Evolutionary conservation across 2,329 filamentous ascomycete genomes (phyloP), one percentile per base, ranked within the genome.

Genomic region (Apiospora sp.): DNA sequence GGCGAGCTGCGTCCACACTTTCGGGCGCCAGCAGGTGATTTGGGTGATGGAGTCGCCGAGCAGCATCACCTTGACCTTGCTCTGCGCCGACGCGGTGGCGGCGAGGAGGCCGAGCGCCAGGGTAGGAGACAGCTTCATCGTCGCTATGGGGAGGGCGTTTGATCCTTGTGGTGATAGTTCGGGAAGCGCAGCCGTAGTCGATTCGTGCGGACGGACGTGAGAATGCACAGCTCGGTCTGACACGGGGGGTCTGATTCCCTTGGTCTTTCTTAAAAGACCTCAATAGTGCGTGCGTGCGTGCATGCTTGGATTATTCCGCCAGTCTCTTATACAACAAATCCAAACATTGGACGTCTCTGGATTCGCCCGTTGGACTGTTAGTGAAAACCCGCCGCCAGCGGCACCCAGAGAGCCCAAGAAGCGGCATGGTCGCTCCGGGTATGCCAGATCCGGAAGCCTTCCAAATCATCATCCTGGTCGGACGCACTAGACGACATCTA

Each of bases 1-100:
- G 37, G 78, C 78, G 8, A 86, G 79, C 72, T 79, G 77, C 71
- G 83, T 79, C 84, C 84, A 86, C 12, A 86, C 78, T 27, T 82
- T 73, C 16, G 83, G 78, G 8, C 84, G 79, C 84, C 84, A 86
- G 78, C 85, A 86, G 61, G 82, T 84, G 70, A 85, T 83, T 73
- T 85, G 84, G 1, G 84, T 86, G 76, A 86, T 85, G 73, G 80
- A 83, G 76, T 86, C 84, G 7, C 84, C 84, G 19, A 86, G 79
- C 6, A 82, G 83, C 83, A 84, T 82, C 83, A 41, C n/a, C 10
- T 51, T 70, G 68, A 70, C 48, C 34, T 70, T 70, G 68, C 44
- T 27, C n/a, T 70, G 68, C 68, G 68, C 68, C 19, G 68, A 24
- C 0, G 68, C 68, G 30, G 46, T 54, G 48, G 48, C 12, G 37